phyloP scores from a whole-genome alignment of 768 basidiomycete genomes.

The Tylopilus sp. region DNA sequence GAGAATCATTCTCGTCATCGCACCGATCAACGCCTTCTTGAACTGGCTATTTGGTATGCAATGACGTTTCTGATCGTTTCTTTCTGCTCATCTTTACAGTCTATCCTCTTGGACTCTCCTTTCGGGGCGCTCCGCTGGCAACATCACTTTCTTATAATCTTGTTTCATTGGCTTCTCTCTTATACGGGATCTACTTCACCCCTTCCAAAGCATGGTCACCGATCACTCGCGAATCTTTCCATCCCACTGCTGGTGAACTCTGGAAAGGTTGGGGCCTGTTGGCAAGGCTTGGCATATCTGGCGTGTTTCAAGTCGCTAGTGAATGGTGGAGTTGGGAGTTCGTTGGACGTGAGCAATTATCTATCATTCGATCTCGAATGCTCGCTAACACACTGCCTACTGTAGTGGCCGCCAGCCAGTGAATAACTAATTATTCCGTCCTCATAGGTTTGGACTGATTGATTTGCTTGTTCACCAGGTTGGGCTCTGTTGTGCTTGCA shows the following conservation, averaged over 20 bases:
- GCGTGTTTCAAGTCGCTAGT: no score
- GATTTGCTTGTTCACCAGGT: no score
- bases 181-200: slow-evolving; percentile 60
- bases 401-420: no score
- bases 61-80: not conserved
- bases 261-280: slow-evolving; percentile 69
- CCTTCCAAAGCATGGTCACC: slow-evolving; percentile 78
- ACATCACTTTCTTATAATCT: slow-evolving; percentile 88
- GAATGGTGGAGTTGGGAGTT: no score
- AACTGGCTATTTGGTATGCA: slow-evolving; percentile 78
- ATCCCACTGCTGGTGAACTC: slow-evolving; percentile 56
- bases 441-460: no score
- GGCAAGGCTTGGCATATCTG: no score
- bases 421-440: no score
- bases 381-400: no score
- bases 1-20: slow-evolving; percentile 73
- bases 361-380: no score
- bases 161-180: slow-evolving; percentile 58
- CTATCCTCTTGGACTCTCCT: slow-evolving; percentile 71
- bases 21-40: slow-evolving; percentile 80
- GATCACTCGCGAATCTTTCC: slow-evolving; percentile 18
- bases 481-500: no score
- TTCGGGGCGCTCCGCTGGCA: slow-evolving; percentile 91
- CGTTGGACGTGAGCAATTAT: no score
- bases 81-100: slow-evolving; percentile 16